Conservation (phyloP, 331 rosid species). For the Quercus tomentella region DNA sequence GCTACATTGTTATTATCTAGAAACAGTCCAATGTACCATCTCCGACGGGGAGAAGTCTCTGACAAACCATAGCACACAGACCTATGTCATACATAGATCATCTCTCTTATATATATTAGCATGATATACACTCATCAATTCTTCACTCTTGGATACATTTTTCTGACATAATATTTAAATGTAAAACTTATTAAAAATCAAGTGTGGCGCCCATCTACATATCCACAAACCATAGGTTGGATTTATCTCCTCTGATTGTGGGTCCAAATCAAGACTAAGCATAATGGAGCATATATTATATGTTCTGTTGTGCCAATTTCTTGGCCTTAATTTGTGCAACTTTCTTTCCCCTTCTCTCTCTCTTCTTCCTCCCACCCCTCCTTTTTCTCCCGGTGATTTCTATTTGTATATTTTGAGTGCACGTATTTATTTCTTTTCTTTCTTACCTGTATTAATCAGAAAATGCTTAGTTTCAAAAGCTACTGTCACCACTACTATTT, state of each 20-base stretch:
- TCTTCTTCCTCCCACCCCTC: too few species aligned
- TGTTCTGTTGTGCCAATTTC: not conserved
- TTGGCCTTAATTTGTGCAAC: not conserved
- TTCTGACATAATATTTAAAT: not conserved
- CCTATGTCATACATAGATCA: not conserved
- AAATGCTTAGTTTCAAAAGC: not conserved
- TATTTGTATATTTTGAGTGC: not conserved
- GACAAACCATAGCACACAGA: not conserved
- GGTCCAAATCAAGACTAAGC: not conserved
- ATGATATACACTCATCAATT: not conserved
- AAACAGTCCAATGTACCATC: not conserved
- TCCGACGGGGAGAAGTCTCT: not conserved
- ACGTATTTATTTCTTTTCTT: not conserved
- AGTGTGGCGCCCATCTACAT: not conserved
- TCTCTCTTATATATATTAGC: not conserved
- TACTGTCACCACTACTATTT: slow-evolving; percentile 1
- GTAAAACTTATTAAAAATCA: not conserved
- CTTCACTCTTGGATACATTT: not conserved
- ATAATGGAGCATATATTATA: not conserved
- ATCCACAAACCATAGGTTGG: not conserved
- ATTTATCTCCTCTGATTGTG: not conserved
- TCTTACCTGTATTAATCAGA: not conserved
- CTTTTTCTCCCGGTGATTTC: not conserved
- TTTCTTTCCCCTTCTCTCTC: not conserved
- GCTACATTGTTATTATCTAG: not conserved